These are phyloP conservation scores for Metschnikowia henanensis DNA, from an alignment of 805 yeast species.

Conservation along the genomic window DNA sequence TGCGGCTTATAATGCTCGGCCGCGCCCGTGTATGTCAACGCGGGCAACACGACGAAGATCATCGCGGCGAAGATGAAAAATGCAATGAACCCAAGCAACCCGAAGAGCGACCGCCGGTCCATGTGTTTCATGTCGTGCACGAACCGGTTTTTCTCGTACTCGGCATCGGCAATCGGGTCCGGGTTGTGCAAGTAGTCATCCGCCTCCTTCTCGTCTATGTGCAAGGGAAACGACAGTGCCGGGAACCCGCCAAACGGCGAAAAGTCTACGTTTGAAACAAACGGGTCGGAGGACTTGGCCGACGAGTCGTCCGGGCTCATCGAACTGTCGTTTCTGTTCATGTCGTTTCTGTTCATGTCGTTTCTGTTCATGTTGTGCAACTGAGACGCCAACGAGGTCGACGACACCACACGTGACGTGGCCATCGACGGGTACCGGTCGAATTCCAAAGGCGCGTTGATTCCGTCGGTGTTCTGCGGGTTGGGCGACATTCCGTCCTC, in stretches of 20 bases:
- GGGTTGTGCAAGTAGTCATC: slow-evolving; percentile 97
- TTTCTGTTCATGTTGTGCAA: slow-evolving; percentile 10
- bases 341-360: slow-evolving; percentile 4
- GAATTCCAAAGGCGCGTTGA: slow-evolving; percentile 53
- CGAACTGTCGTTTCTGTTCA: slow-evolving; percentile 9
- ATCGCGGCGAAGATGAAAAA: slow-evolving; percentile 61
- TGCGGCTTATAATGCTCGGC: slow-evolving; percentile 28
- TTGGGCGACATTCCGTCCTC: slow-evolving; percentile 9
- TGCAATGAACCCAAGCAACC: slow-evolving; percentile 57
- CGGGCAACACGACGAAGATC: slow-evolving; percentile 81
- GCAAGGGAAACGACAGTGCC: slow-evolving; percentile 85
- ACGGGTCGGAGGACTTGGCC: slow-evolving; percentile 27
- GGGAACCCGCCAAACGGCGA: slow-evolving; percentile 98
- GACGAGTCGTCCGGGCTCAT: slow-evolving; percentile 23
- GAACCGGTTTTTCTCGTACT: slow-evolving; percentile 71
- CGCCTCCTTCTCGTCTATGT: slow-evolving; percentile 89
- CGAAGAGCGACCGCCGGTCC: slow-evolving; percentile 63
- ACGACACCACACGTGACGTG: slow-evolving; percentile 57
- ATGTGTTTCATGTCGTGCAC: slow-evolving; percentile 60
- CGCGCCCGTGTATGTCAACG: slow-evolving; percentile 77
- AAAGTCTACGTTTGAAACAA: slow-evolving; percentile 56
- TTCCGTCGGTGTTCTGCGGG: slow-evolving; percentile 10
- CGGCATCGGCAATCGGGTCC: slow-evolving; percentile 90
- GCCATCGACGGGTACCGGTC: slow-evolving; percentile 70
- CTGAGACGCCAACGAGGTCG: slow-evolving; percentile 30